Evolutionary conservation across 352 stramenopile species (phyloP).

Genomic region (Pythium scleroteichum): DNA sequence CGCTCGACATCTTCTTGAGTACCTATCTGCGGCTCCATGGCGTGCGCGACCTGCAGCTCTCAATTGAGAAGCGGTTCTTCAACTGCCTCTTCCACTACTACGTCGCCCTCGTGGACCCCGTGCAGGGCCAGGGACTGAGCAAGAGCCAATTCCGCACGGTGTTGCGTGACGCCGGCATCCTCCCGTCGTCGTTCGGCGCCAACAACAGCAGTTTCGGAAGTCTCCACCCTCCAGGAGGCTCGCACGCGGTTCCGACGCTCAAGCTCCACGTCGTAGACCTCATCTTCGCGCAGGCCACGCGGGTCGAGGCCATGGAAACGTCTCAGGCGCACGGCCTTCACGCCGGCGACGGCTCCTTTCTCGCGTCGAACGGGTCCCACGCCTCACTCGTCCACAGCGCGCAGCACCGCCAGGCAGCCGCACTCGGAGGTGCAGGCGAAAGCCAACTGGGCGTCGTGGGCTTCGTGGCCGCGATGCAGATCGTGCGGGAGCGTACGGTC

Average conservation of each 20-base stretch:
- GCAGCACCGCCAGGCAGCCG: constrained; percentile 32
- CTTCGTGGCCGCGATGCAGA: constrained; percentile 59
- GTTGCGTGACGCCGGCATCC: constrained; percentile 49
- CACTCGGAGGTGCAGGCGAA: constrained; percentile 4
- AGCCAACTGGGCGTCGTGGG: constrained; percentile 38
- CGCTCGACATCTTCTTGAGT: constrained; percentile 57
- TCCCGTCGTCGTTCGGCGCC: constrained; percentile 31
- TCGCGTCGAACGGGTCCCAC: constrained; percentile 15
- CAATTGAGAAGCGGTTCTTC: constrained; percentile 57
- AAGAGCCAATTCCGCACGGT: constrained; percentile 68
- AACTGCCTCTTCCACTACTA: constrained; percentile 76
- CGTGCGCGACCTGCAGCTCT: constrained; percentile 52
- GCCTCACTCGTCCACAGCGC: constrained; percentile 21
- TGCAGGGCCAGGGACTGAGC: constrained; percentile 41
- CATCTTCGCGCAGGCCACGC: constrained; percentile 56
- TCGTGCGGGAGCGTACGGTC: constrained; percentile 56
- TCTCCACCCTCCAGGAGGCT: neutral
- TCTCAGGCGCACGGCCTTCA: constrained; percentile 5
- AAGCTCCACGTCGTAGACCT: constrained; percentile 66
- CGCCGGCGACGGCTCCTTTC: constrained; percentile 4
- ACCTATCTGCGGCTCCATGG: constrained; percentile 51
- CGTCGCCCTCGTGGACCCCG: constrained; percentile 50
- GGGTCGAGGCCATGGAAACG: constrained; percentile 36
- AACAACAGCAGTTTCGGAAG: constrained; percentile 4
- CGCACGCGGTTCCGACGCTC: constrained; percentile 29